Percentiles rank a stretch among this genome's conserved stretches.
These are phyloP conservation scores for Recurvomyces mirabilis DNA, from an alignment of 495 filamentous ascomycete species.

Conservation along the genomic window DNA sequence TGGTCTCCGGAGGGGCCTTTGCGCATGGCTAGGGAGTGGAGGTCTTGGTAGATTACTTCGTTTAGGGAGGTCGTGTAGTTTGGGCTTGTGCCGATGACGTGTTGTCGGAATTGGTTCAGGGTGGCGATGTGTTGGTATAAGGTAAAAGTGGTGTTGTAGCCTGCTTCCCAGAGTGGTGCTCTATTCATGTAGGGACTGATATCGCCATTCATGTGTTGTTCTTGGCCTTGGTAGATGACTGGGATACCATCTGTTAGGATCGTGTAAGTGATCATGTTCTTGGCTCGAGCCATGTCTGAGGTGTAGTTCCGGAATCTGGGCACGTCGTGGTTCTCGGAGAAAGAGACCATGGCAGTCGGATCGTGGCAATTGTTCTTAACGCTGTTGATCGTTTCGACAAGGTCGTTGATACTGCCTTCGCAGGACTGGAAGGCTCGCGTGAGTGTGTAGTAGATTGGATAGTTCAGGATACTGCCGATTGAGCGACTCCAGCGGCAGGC, in stretches of 20 bases:
- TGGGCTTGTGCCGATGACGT: slow-evolving; percentile 36
- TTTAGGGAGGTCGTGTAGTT: slow-evolving; percentile 43
- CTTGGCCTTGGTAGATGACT: slow-evolving; percentile 18
- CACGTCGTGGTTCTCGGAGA: slow-evolving; percentile 67
- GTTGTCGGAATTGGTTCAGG: slow-evolving; percentile 48
- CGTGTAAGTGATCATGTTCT: slow-evolving; percentile 56
- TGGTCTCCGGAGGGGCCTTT: slow-evolving; percentile 47
- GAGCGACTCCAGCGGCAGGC: slow-evolving; percentile 52
- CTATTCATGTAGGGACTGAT: slow-evolving; percentile 50
- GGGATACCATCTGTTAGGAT: slow-evolving; percentile 59
- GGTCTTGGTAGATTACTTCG: slow-evolving; percentile 44
- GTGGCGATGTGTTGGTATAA: slow-evolving; percentile 49
- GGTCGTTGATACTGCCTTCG: slow-evolving; percentile 17
- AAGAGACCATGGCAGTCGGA: slow-evolving; percentile 54
- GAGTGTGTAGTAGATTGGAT: slow-evolving; percentile 42
- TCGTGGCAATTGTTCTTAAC: slow-evolving; percentile 40
- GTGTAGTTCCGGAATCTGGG: slow-evolving; percentile 7
- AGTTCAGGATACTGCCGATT: slow-evolving; percentile 55
- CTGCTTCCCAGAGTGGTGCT: slow-evolving; percentile 59
- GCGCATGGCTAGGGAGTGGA: slow-evolving; percentile 47
- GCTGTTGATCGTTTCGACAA: slow-evolving; percentile 16
- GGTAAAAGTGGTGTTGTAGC: slow-evolving; percentile 47
- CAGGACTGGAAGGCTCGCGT: slow-evolving; percentile 42
- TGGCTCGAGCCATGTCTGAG: slow-evolving; percentile 39
- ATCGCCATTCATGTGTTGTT: slow-evolving; percentile 3